Base-by-base conservation (phyloP, 1,139 yeast genomes). In the Blastobotrys petasosporus region DNA sequence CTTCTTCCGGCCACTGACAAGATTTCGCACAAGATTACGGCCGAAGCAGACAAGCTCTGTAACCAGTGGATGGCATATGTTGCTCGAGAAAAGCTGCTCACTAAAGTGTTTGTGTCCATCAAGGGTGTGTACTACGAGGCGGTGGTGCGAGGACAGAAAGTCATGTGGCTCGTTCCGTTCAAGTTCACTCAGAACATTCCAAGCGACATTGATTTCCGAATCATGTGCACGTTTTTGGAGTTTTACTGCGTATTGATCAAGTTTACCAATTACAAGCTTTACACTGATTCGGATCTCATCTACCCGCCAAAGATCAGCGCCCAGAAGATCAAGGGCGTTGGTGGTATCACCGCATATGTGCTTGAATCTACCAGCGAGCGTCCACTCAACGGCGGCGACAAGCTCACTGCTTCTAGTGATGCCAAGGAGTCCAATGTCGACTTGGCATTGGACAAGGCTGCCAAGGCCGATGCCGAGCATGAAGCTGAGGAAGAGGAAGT, bases 51-150 rank as follows among this genome's bases (percentile, higher is more conserved):
- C 59, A 76, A 76, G 51, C 75, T 92, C 58, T 82, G 95, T 59
- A 85, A 86, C 66, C 96, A 92, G 66, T 92, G 98, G 97, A 76
- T 85, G 66, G 97, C 97, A 1, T 92, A 75, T 63, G 84, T 92
- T 53, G 90, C 97, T 17, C 81, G 82, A 59, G 95, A 90, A 63
- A 76, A 87, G 60, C 71, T 82, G 28, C 71, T 92, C 55, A 80
- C 82, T 58, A 92, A 92, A 65, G 96, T 90, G 8, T 92, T 92
- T 69, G 97, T 92, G 32, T 85, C 96, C 45, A 92, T 92, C 63
- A 92, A 94, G 68, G 99, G 99, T 69, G 94, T 90, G 20, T 92
- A 92, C 68, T 94, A 92, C 64, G 90, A 90, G 66, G 97, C 97
- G 34, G 78, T 67, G 52, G 81, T 92, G 40, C 81, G 77, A 64